phyloP scores from a whole-genome alignment of 78 protist genomes.

The Anaeramoeba flamelloides region DNA sequence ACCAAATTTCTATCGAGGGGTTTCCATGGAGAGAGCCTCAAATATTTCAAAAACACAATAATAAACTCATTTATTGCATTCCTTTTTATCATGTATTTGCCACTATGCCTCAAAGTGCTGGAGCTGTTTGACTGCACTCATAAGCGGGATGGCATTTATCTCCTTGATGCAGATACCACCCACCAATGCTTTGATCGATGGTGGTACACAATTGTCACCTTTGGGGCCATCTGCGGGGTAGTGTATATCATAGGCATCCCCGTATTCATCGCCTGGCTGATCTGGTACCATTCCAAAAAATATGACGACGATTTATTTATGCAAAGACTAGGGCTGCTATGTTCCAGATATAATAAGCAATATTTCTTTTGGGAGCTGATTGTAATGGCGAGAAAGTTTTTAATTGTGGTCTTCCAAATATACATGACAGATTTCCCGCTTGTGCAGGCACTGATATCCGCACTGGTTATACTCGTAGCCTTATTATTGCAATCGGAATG shows the following conservation, averaged over 20 bases:
- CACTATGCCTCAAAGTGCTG: background rate
- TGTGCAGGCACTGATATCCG: background rate
- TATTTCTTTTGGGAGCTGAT: too few species aligned
- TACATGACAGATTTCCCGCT: background rate
- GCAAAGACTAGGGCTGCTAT: too few species aligned
- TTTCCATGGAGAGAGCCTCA: background rate
- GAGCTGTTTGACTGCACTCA: background rate
- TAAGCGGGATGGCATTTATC: background rate
- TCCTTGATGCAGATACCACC: background rate
- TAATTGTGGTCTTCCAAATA: background rate
- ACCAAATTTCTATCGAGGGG: background rate
- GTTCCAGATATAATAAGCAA: too few species aligned
- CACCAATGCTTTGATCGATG: background rate
- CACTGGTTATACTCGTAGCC: background rate
- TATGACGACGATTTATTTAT: too few species aligned
- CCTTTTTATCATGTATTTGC: background rate
- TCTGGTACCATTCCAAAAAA: too few species aligned
- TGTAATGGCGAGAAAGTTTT: too few species aligned
- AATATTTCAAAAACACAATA: too few species aligned
- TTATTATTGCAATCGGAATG: background rate
- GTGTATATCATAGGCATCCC: too few species aligned
- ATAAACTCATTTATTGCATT: background rate
- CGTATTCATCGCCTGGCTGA: too few species aligned
- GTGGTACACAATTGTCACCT: background rate
- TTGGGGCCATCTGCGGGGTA: too few species aligned